phyloP scores from a whole-genome alignment of 352 stramenopile species.

The Phytopythium mirpurense region DNA sequence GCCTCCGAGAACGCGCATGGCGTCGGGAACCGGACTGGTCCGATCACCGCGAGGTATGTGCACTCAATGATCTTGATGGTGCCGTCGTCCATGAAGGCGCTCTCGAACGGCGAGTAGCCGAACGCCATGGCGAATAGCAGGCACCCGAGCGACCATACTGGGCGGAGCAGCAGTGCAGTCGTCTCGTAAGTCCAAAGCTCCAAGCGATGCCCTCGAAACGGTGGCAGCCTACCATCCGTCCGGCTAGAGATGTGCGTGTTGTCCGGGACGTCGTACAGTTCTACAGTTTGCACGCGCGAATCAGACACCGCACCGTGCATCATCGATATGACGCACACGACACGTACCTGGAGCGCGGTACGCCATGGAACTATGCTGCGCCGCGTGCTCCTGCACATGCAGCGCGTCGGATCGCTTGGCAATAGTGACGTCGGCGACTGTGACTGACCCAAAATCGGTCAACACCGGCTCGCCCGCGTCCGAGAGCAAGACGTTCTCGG shows the following conservation, averaged over 20 bases:
- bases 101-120: conserved; percentile 88
- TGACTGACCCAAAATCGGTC: conserved; percentile 87
- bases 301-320: too few relatives aligned
- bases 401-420: conserved; percentile 71
- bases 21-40: conserved; percentile 73
- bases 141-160: conserved; percentile 88
- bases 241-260: conserved; percentile 57
- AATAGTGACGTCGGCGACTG: conserved; percentile 55
- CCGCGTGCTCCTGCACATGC: conserved; percentile 79
- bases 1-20: conserved; percentile 43
- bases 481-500: conserved; percentile 84
- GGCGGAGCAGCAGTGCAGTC: background rate
- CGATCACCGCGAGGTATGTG: conserved; percentile 84
- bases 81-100: conserved; percentile 68
- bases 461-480: conserved; percentile 75
- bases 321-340: too few relatives aligned
- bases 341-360: conserved; percentile 77
- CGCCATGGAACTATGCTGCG: conserved; percentile 81
- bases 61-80: conserved; percentile 73
- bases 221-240: conserved; percentile 47
- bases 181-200: too few relatives aligned
- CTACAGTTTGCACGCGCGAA: too few relatives aligned
- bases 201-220: background rate
- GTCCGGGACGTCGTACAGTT: conserved; percentile 86
- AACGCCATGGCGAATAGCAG: conserved; percentile 87